Conservation (phyloP, 2,329 filamentous ascomycete species). For the Sporothrix sp. region DNA sequence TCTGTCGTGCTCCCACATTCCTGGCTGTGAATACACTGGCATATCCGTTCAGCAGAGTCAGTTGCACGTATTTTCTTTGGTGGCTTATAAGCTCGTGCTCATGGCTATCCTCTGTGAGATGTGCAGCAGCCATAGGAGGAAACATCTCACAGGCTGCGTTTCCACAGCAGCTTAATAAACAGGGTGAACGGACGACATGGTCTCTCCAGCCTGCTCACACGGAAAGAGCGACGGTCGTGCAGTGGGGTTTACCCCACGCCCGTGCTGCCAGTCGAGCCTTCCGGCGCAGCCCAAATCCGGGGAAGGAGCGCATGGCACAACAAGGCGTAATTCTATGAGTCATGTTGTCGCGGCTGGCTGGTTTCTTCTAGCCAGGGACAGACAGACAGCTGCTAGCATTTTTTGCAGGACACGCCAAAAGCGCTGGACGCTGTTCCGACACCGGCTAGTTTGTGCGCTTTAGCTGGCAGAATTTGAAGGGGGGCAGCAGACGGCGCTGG, state of each 20-base stretch:
- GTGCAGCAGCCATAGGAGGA: too few relatives aligned
- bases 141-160: too few relatives aligned
- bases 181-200: too few relatives aligned
- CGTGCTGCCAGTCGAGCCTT: background rate
- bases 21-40: too few relatives aligned
- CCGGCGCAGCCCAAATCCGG: constrained; percentile 1
- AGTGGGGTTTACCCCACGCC: background rate
- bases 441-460: constrained; percentile 8
- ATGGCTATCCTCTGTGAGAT: too few relatives aligned
- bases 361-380: background rate
- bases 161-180: too few relatives aligned
- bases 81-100: too few relatives aligned
- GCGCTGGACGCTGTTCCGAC: constrained; percentile 5
- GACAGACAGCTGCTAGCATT: background rate
- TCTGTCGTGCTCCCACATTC: too few relatives aligned
- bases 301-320: constrained; percentile 1
- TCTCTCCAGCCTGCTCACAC: too few relatives aligned
- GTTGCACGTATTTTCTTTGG: too few relatives aligned
- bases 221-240: too few relatives aligned
- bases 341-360: constrained; percentile 1
- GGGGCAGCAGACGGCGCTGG: background rate
- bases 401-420: background rate
- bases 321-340: background rate
- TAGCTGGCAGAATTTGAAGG: constrained; percentile 6
- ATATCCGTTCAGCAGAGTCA: too few relatives aligned